These are phyloP conservation scores for Gamarada debralockiae DNA, from an alignment of 495 filamentous ascomycete species.

Conservation along the genomic window DNA sequence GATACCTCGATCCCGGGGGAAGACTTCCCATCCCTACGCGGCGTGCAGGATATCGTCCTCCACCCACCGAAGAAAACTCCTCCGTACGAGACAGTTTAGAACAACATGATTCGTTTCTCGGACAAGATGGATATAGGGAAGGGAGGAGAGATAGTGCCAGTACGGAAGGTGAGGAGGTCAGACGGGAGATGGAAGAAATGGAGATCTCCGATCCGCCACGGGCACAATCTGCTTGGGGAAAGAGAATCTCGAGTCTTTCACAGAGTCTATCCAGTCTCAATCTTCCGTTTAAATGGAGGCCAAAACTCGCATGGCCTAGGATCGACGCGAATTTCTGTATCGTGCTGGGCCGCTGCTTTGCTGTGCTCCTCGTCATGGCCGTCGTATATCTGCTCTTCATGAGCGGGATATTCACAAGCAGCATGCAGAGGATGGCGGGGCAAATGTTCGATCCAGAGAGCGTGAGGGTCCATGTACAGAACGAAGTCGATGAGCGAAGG, in stretches of 20 bases:
- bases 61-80: slow-evolving; percentile 16
- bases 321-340: slow-evolving; percentile 41
- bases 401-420: slow-evolving; percentile 67
- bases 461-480: slow-evolving; percentile 66
- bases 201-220: slow-evolving; percentile 71
- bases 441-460: slow-evolving; percentile 61
- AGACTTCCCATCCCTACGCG: slow-evolving; percentile 72
- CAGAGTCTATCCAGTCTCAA: slow-evolving; percentile 33
- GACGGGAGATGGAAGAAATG: slow-evolving; percentile 83
- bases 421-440: slow-evolving; percentile 43
- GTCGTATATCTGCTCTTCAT: slow-evolving; percentile 82
- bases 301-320: slow-evolving; percentile 19
- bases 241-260: slow-evolving; percentile 44
- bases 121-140: slow-evolving; percentile 9
- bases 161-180: slow-evolving; percentile 55
- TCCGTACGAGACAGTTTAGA: slow-evolving; percentile 47
- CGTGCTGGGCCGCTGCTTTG: slow-evolving; percentile 66
- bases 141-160: slow-evolving; percentile 28
- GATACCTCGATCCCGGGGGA: slow-evolving; percentile 1
- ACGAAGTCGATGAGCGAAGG: slow-evolving; percentile 56
- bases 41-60: slow-evolving; percentile 47
- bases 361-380: slow-evolving; percentile 66
- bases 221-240: slow-evolving; percentile 39
- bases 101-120: slow-evolving; percentile 17
- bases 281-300: slow-evolving; percentile 24